phyloP scores from a whole-genome alignment of 768 basidiomycete genomes.

The Tylopilus sp. region DNA sequence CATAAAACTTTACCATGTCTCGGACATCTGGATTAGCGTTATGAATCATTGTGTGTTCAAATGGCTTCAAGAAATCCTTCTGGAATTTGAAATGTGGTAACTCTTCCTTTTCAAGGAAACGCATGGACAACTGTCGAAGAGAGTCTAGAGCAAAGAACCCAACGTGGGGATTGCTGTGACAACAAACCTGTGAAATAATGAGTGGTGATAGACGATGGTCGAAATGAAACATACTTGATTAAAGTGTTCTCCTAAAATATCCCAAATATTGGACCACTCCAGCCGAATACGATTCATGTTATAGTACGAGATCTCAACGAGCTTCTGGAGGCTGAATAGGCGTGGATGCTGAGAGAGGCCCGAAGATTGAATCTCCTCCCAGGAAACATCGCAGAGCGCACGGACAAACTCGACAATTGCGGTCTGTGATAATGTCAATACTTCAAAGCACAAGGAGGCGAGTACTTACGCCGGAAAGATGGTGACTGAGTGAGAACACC shows the following conservation, averaged over 20 bases:
- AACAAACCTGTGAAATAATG: constrained; percentile 71
- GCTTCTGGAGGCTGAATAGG: constrained; percentile 94
- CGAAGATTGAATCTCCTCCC: constrained; percentile 99
- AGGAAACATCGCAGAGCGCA: constrained; percentile 94
- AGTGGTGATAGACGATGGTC: constrained; percentile 2
- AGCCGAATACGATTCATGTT: constrained; percentile 98
- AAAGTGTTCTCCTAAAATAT: constrained; percentile 96
- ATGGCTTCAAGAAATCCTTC: constrained; percentile 97
- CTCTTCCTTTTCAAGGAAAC: constrained; percentile 98
- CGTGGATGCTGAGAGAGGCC: constrained; percentile 92
- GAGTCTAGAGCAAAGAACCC: constrained; percentile 97
- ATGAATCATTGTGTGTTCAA: constrained; percentile 96
- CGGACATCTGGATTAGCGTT: constrained; percentile 94
- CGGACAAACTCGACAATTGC: constrained; percentile 98
- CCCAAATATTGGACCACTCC: constrained; percentile 98
- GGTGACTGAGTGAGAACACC: constrained; percentile 96
- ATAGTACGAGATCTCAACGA: constrained; percentile 99
- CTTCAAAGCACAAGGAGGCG: background rate
- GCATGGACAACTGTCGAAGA: constrained; percentile 93
- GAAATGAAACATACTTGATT: constrained; percentile 65
- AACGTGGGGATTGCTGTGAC: constrained; percentile 95
- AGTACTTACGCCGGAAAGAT: constrained; percentile 84
- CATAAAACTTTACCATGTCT: constrained; percentile 69
- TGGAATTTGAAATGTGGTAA: constrained; percentile 98
- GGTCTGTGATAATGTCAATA: constrained; percentile 46